Percentiles rank a stretch among this genome's conserved stretches.
Evolutionary conservation across 2,329 filamentous ascomycete genomes (phyloP).

Genomic region (Colletotrichum acutatum): DNA sequence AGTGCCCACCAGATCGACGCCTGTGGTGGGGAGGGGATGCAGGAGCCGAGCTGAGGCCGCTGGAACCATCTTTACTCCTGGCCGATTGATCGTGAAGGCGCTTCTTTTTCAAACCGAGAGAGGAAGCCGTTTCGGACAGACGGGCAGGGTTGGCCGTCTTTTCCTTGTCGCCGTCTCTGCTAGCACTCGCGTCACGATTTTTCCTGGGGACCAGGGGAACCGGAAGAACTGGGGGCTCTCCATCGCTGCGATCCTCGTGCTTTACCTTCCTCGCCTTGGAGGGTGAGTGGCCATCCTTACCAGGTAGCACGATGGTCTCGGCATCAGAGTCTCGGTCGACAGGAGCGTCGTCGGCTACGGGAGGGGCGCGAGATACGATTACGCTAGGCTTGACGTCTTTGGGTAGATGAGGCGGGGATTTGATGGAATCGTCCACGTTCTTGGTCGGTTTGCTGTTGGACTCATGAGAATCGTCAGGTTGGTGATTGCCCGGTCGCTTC

Average conservation of each 20-base stretch:
- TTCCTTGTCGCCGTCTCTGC: slow-evolving; percentile 49
- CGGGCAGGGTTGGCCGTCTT: slow-evolving; percentile 45
- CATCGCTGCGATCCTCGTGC: slow-evolving; percentile 71
- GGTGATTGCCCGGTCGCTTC: slow-evolving; percentile 48
- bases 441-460: slow-evolving; percentile 26
- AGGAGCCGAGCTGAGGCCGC: slow-evolving; percentile 68
- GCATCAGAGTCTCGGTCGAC: slow-evolving; percentile 75
- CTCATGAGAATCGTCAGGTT: slow-evolving; percentile 39
- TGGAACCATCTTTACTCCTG: slow-evolving; percentile 63
- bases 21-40: slow-evolving; percentile 61
- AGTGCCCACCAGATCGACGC: slow-evolving; percentile 50
- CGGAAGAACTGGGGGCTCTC: slow-evolving; percentile 55
- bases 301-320: slow-evolving; percentile 76
- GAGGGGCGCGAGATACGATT: slow-evolving; percentile 42
- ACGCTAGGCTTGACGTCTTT: slow-evolving; percentile 38
- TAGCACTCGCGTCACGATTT: slow-evolving; percentile 46
- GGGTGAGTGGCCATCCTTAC: slow-evolving; percentile 72
- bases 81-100: slow-evolving; percentile 51
- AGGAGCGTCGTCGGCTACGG: slow-evolving; percentile 52
- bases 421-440: slow-evolving; percentile 28
- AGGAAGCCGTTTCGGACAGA: slow-evolving; percentile 40
- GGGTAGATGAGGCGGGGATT: slow-evolving; percentile 18
- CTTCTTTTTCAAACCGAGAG: slow-evolving; percentile 59
- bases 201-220: slow-evolving; percentile 44
- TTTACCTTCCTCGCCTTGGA: slow-evolving; percentile 73